Percentiles rank a stretch among this genome's conserved stretches.
Conservation (phyloP, 768 basidiomycete genomes). For the Podaxis sp. region DNA sequence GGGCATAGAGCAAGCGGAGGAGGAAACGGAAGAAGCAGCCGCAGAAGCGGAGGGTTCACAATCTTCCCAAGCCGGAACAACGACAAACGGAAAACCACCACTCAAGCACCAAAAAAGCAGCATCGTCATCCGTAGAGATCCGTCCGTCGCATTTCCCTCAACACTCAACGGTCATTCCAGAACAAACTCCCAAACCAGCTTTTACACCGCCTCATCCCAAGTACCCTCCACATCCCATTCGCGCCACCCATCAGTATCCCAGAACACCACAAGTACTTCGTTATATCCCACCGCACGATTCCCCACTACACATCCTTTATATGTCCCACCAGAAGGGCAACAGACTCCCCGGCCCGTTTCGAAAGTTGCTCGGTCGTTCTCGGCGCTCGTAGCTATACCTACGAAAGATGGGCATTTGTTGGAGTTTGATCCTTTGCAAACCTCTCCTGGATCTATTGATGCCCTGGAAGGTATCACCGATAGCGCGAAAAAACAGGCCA, state of each 20-base stretch:
- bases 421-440: conserved; percentile 80
- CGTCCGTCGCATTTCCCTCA: conserved; percentile 39
- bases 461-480: conserved; percentile 76
- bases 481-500: conserved; percentile 81
- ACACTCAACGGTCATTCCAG: conserved; percentile 41
- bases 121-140: conserved; percentile 62
- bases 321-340: conserved; percentile 20
- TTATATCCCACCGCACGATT: conserved; percentile 27
- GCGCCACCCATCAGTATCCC: conserved; percentile 33
- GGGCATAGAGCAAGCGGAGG: conserved; percentile 36
- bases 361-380: conserved; percentile 37
- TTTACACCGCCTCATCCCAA: conserved; percentile 38
- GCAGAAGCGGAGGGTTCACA: conserved; percentile 24
- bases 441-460: conserved; percentile 71
- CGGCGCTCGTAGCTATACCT: conserved; percentile 74
- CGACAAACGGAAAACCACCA: conserved; percentile 26
- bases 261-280: conserved; percentile 17
- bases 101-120: conserved; percentile 54
- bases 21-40: conserved; percentile 34
- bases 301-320: conserved; percentile 26
- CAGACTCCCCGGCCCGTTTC: conserved; percentile 36
- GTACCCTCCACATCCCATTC: conserved; percentile 40
- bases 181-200: conserved; percentile 51
- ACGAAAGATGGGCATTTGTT: conserved; percentile 81
- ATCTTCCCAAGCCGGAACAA: neutral